phyloP scores from a whole-genome alignment of 148 eudicot genomes.

The Tetragonia tetragonoides region DNA sequence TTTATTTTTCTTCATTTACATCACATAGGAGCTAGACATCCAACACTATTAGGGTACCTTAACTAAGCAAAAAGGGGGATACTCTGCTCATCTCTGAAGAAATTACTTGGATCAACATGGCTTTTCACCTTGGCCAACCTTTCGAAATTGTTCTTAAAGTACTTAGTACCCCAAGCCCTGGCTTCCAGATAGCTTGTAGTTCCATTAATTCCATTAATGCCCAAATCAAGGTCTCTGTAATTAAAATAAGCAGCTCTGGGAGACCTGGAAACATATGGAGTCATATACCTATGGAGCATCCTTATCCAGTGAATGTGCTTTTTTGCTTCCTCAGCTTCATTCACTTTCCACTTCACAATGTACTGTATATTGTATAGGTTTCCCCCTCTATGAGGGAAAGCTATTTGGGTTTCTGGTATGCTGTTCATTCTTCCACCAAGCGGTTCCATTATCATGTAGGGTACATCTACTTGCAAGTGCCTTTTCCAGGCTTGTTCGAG shows the following conservation, averaged over 20 bases:
- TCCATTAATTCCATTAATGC: constrained; percentile 25
- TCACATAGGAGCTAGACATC: not conserved
- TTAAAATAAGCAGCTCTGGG: constrained; percentile 37
- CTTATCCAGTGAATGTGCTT: constrained; percentile 23
- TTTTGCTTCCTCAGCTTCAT: constrained; percentile 14
- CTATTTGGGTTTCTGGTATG: constrained; percentile 18
- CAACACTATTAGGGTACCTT: not conserved
- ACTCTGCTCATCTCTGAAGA: constrained; percentile 31
- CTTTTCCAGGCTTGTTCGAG: constrained; percentile 21
- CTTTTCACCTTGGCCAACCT: constrained; percentile 32
- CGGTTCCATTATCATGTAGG: constrained; percentile 22
- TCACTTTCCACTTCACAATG: constrained; percentile 23
- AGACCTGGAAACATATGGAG: constrained; percentile 26
- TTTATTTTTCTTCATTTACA: not conserved
- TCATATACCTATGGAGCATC: constrained; percentile 26
- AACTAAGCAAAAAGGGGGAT: constrained; percentile 22
- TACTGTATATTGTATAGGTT: constrained; percentile 31
- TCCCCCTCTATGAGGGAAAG: constrained; percentile 31
- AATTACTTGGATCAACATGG: constrained; percentile 21
- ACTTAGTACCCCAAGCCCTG: constrained; percentile 21
- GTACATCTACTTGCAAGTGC: constrained; percentile 3
- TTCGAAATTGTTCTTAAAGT: constrained; percentile 29
- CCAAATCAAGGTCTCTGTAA: constrained; percentile 38
- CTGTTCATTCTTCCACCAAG: constrained; percentile 27
- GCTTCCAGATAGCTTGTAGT: constrained; percentile 22